These are phyloP conservation scores for Tulasnella sp. DNA, from an alignment of 768 basidiomycete genomes.

Conservation along the genomic window DNA sequence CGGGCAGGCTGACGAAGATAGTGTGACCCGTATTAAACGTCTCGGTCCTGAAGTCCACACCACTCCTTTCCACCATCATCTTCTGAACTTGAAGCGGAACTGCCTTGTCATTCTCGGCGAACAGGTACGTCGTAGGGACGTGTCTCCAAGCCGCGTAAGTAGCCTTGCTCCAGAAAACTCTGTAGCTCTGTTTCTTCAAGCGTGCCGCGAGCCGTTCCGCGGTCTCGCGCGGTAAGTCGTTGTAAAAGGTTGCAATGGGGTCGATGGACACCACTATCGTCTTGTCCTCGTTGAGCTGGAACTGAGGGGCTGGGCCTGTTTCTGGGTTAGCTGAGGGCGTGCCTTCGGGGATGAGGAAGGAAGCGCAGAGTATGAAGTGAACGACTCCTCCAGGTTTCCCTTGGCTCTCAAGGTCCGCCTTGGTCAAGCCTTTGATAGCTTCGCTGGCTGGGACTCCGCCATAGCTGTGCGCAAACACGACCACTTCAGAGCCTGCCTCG, in stretches of 20 bases:
- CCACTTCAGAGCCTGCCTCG: background rate
- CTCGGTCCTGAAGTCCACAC: background rate
- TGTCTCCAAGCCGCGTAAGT: background rate
- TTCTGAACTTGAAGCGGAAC: background rate
- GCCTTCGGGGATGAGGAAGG: background rate
- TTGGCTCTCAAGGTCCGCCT: background rate
- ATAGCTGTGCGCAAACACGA: background rate
- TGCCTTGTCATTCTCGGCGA: background rate
- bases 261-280: background rate
- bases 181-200: background rate
- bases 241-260: background rate
- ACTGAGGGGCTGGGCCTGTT: background rate
- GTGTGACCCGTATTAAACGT: background rate
- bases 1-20: background rate
- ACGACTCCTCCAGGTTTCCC: background rate
- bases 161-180: background rate
- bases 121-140: background rate
- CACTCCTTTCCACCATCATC: background rate
- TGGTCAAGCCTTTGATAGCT: background rate
- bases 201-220: background rate
- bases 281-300: background rate
- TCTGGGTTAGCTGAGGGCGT: background rate
- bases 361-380: background rate
- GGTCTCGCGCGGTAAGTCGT: background rate
- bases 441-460: background rate